These are phyloP conservation scores for Fraxinus platypoda DNA, from an alignment of 305 asterid genomes.

Conservation along the genomic window DNA sequence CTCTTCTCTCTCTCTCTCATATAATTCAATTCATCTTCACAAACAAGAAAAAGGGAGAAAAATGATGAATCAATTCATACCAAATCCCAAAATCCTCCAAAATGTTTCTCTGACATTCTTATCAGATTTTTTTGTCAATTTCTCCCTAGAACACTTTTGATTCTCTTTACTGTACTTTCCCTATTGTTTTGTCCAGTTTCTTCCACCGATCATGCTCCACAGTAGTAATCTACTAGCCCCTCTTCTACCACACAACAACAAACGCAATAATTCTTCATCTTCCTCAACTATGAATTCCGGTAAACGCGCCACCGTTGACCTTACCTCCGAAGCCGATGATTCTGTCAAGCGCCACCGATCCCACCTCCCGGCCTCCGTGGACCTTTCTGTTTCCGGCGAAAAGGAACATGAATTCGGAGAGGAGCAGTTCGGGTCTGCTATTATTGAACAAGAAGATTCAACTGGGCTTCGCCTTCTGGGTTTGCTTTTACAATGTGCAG, in stretches of 20 bases:
- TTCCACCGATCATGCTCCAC: constrained; percentile 35
- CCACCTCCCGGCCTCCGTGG: constrained; percentile 20
- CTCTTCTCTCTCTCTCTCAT: not conserved
- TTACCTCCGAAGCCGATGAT: constrained; percentile 20
- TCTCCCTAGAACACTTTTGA: constrained; percentile 41
- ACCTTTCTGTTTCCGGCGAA: constrained; percentile 8
- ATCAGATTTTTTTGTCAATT: constrained; percentile 38
- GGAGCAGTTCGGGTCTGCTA: not conserved
- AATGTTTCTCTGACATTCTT: constrained; percentile 13
- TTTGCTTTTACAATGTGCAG: constrained; percentile 81
- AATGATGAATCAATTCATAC: constrained; percentile 4
- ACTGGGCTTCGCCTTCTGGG: constrained; percentile 71
- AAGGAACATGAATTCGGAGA: constrained; percentile 11
- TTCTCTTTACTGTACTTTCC: constrained; percentile 14
- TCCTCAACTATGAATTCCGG: constrained; percentile 45
- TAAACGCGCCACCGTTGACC: constrained; percentile 49
- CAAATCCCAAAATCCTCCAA: not conserved
- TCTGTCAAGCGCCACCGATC: constrained; percentile 47
- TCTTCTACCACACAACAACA: constrained; percentile 23
- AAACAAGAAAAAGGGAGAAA: not conserved
- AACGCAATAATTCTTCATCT: constrained; percentile 24
- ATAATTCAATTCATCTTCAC: constrained; percentile 21
- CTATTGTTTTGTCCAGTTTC: not conserved
- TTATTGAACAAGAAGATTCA: constrained; percentile 38
- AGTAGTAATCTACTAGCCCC: constrained; percentile 24